These are phyloP conservation scores for Suillus paluster DNA, from an alignment of 768 basidiomycete species.

Conservation along the genomic window DNA sequence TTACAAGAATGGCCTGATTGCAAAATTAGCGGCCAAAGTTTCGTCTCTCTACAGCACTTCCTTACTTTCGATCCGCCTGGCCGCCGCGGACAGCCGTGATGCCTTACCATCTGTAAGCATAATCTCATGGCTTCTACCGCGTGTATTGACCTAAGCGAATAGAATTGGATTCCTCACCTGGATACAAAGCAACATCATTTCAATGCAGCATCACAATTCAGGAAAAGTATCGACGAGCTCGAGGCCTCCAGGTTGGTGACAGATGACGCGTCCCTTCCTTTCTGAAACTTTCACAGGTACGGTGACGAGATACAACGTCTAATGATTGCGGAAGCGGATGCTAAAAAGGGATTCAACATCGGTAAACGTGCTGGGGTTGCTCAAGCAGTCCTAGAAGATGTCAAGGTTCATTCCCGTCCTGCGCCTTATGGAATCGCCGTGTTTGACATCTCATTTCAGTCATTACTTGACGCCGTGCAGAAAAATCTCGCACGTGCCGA, in stretches of 20 bases:
- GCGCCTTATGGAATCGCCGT: not conserved
- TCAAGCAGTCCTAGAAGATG: conserved; percentile 71
- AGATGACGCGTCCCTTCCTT: not conserved
- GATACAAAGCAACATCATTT: conserved; percentile 88
- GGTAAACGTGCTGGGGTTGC: conserved; percentile 68
- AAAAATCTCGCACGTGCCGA: conserved; percentile 71
- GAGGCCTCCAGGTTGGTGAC: conserved; percentile 66
- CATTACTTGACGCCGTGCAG: conserved; percentile 72
- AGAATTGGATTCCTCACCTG: conserved; percentile 80
- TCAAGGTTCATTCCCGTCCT: conserved; percentile 57
- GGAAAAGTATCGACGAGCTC: conserved; percentile 88
- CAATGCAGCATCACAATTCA: conserved; percentile 83
- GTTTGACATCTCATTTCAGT: conserved; percentile 48
- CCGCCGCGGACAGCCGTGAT: conserved; percentile 48
- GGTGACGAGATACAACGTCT: conserved; percentile 87
- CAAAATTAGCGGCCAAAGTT: conserved; percentile 80
- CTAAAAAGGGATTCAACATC: conserved; percentile 70
- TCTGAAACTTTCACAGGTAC: conserved; percentile 57
- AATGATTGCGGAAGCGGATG: conserved; percentile 62
- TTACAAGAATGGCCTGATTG: conserved; percentile 82
- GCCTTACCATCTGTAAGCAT: conserved; percentile 58
- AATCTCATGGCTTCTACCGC: not conserved
- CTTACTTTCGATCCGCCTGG: conserved; percentile 45
- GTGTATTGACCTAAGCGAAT: conserved; percentile 19
- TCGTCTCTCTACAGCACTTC: conserved; percentile 68